Evolutionary conservation across 352 stramenopile species (phyloP), one percentile per base, ranked within the genome.

Genomic region (Thalassiosira hispida): DNA sequence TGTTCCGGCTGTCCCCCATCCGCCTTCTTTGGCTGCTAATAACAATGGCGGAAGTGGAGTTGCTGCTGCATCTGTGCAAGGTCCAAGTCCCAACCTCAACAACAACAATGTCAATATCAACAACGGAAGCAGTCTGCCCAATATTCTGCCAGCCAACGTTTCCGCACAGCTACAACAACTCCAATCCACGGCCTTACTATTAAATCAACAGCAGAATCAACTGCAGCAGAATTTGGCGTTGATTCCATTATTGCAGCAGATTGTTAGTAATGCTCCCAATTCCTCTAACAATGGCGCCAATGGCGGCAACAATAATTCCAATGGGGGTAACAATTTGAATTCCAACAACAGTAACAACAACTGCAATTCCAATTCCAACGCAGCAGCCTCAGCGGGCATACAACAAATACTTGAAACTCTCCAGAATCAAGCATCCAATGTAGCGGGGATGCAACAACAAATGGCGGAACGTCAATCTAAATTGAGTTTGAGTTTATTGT

Each of bases 161-260:
- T 18, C 49, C n/a, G 11, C 25, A 5, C 55, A 63, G 25, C 55
- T 63, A 16, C 22, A 63, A 46, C 55, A 63, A 7, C 55, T 63
- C 9, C 20, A 63, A 31, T 27, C 6, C 22, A 63, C 20, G 3
- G 55, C 55, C n/a, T 25, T 42, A 1, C 33, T 63, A n/a, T 16
- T 42, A 1, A 46, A 46, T 46, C 57, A 63, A 31, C 23, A 35
- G 14, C 55, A 63, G 55, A 2, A 25, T 12, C 55, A 63, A 25
- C 55, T 44, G 25, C 55, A 63, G n/a, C 33, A 56, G 25, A 38
- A 56, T 23, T 53, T 56, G 60, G 40, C 60, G 40, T 12, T 47
- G 5, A 47, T 47, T 47, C 40, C 40, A 18, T 47, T 47, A 57
- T 23, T 56, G 1, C 60, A 57, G 20, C 16, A 55, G 22, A 22